Evolutionary conservation across 106 monocot genomes (phyloP), one percentile per base, ranked within the genome.

Genomic region (Vanilla planifolia): DNA sequence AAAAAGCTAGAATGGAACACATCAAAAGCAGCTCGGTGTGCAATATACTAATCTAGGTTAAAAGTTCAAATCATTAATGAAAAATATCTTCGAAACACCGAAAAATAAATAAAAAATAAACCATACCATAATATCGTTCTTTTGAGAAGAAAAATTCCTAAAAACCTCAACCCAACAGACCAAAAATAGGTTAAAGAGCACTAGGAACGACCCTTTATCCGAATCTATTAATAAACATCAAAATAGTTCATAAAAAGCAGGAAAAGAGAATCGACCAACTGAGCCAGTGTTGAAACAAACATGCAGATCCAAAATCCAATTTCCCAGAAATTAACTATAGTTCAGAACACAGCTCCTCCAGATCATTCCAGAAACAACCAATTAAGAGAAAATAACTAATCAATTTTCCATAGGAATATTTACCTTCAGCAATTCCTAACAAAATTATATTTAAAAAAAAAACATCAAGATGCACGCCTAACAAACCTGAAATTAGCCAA

Each of bases 261-360:
- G n/a, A n/a, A n/a, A n/a, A n/a, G n/a, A n/a, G n/a, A n/a, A n/a
- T n/a, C n/a, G n/a, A n/a, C n/a, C n/a, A n/a, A n/a, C n/a, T n/a
- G n/a, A n/a, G n/a, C n/a, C n/a, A n/a, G n/a, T n/a, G 44, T 20
- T 52, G 52, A 52, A 29, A 30, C n/a, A 52, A 51, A 16, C n/a
- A 48, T 2, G 14, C 9, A 52, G 52, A 52, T 52, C 52, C 28
- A 26, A 13, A 52, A 52, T 3, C 8, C 52, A 33, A 33, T 32
- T 11, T 21, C 2, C 15, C 5, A 14, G 5, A 53, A 15, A 24
- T 24, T 14, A 34, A 8, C 11, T 48, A 20, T 23, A 5, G 19
- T 4, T 15, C 52, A 52, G 29, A n/a, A 30, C 52, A 4, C 26
- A 52, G 8, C 26, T 28, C 30, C 28, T 1, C 30, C 37, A 37